Evolutionary conservation across 2,329 filamentous ascomycete species (phyloP), one percentile per base, ranked within the genome.

Genomic region (Xylariaceae sp.): DNA sequence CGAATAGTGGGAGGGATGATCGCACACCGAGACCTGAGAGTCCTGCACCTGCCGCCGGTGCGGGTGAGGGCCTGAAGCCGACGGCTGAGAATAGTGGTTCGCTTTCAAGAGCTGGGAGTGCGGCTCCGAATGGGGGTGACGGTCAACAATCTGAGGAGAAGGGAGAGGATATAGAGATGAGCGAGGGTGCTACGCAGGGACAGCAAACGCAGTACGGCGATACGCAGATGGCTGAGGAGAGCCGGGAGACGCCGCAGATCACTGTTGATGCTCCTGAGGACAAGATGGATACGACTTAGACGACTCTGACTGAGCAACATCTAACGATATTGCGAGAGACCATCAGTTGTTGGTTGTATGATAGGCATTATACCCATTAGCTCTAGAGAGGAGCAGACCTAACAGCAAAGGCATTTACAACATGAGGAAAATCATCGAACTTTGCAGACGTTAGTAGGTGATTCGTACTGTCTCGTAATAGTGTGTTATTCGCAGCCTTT

Each of bases 271-370:
- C 74, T 18, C 73, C 77, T 22, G 84, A 87, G 59, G 80, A 60
- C 48, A 58, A 75, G 63, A 90, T 90, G 87, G 87, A 90, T 73
- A 89, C 73, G 60, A 78, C 71, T 19, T 60, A 55, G 48, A 22
- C 44, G 13, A 33, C 17, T 17, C n/a, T 28, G 22, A 28, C 22
- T 28, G 17, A 42, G 22, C 5, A 12, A 41, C 12, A 39, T 36
- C 38, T 13, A 18, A 33, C n/a, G 41, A 14, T 9, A 18, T 12
- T 22, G n/a, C 40, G 28, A 16, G 13, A 39, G 3, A 39, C 11
- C 31, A 42, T 13, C 14, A 19, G 4, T 16, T 43, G 6, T 31
- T 45, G 13, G 22, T n/a, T 56, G 54, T 50, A 57, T 43, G 36
- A 61, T 51, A 53, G 58, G 42, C 22, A 28, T 62, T 59, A 66